Conservation (phyloP, 371 early-diverging fungal genomes). For the Mortierella sp. region DNA sequence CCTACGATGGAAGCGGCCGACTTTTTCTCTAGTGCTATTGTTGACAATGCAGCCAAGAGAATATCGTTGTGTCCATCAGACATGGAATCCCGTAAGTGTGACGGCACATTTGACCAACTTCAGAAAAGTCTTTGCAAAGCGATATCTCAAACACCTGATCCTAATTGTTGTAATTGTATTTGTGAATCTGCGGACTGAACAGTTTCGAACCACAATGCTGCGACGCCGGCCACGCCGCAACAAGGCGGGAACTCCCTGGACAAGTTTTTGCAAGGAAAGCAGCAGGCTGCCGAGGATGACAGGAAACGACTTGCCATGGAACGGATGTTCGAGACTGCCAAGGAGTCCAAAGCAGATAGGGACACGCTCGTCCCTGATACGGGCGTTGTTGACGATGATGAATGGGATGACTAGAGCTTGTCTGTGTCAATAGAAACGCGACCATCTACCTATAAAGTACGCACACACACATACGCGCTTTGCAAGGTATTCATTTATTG, state of each 20-base stretch:
- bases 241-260: slow-evolving; percentile 38
- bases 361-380: slow-evolving; percentile 51
- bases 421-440: too few species aligned
- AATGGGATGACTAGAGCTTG: slow-evolving; percentile 51
- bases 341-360: slow-evolving; percentile 45
- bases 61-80: slow-evolving; percentile 70
- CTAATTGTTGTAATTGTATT: too few species aligned
- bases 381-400: slow-evolving; percentile 41
- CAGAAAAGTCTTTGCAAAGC: too few species aligned
- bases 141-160: too few species aligned
- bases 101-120: too few species aligned
- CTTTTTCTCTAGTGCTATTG: slow-evolving; percentile 66
- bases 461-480: too few species aligned
- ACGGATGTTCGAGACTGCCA: slow-evolving; percentile 50
- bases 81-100: slow-evolving; percentile 63
- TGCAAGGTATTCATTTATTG: too few species aligned
- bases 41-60: slow-evolving; percentile 13
- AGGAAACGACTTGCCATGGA: slow-evolving; percentile 46
- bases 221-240: slow-evolving; percentile 28
- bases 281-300: slow-evolving; percentile 49
- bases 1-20: slow-evolving; percentile 62
- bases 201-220: slow-evolving; percentile 34
- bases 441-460: too few species aligned
- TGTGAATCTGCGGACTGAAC: too few species aligned
- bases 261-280: slow-evolving; percentile 50